Evolutionary conservation across 495 filamentous ascomycete species (phyloP).

Genomic region (Pseudoneurospora amorphoporcata): DNA sequence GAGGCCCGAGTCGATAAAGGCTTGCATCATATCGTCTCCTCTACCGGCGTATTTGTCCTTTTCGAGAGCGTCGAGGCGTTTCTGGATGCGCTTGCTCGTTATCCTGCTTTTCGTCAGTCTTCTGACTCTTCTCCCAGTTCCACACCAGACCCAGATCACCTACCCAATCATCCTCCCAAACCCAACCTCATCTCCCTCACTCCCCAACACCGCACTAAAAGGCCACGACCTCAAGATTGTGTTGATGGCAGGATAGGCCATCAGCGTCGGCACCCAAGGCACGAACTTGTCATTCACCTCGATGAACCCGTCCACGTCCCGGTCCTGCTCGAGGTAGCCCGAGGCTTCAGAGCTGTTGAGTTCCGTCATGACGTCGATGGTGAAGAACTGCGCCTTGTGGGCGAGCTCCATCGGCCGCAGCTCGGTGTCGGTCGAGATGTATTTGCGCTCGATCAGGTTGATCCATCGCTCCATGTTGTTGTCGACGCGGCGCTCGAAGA

Average conservation of each 20-base stretch:
- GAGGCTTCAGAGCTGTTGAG: neutral
- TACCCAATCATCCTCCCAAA: conserved; percentile 20
- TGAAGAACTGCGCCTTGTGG: conserved; percentile 42
- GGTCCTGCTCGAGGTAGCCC: conserved; percentile 20
- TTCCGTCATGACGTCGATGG: conserved; percentile 49
- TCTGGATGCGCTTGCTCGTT: conserved; percentile 7
- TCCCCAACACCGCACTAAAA: conserved; percentile 11
- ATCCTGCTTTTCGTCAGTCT: conserved; percentile 5
- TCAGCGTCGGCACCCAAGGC: no score
- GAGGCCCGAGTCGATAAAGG: conserved; percentile 32
- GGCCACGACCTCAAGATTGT: neutral
- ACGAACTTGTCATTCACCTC: conserved; percentile 6
- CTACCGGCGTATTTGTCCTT: neutral
- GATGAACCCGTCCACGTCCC: conserved; percentile 17
- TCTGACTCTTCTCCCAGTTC: no score
- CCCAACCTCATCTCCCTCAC: conserved; percentile 14
- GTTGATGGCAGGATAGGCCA: no score
- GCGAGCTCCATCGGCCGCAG: conserved; percentile 36
- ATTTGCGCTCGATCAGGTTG: conserved; percentile 35
- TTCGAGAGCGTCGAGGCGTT: conserved; percentile 8
- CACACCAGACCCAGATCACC: neutral
- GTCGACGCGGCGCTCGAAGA: conserved; percentile 35
- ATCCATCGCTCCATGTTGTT: conserved; percentile 33
- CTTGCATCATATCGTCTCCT: conserved; percentile 28
- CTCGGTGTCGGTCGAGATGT: conserved; percentile 40